phyloP scores from a whole-genome alignment of 768 basidiomycete genomes.

The Boletus vinaceobasis region DNA sequence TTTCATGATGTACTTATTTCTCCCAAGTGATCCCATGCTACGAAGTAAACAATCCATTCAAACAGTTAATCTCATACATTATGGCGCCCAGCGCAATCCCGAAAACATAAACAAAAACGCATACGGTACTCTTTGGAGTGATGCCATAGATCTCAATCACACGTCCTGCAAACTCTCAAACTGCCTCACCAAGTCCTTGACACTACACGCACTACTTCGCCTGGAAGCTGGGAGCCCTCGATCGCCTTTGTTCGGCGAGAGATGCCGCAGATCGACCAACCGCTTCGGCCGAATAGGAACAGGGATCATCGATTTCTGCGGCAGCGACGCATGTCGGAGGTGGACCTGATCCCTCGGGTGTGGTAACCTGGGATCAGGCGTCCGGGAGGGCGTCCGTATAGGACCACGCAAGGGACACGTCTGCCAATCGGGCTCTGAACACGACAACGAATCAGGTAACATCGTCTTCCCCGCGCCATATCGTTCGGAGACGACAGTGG shows the following conservation, averaged over 20 bases:
- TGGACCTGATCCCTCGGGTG: slow-evolving; percentile 66
- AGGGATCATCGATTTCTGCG: slow-evolving; percentile 41
- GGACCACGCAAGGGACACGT: slow-evolving; percentile 41
- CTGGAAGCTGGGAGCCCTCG: slow-evolving; percentile 36
- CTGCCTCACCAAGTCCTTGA: slow-evolving; percentile 64
- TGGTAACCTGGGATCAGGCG: slow-evolving; percentile 40
- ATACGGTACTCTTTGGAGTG: not conserved
- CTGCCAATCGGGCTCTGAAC: slow-evolving; percentile 31
- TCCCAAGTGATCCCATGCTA: not conserved
- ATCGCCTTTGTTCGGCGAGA: slow-evolving; percentile 40
- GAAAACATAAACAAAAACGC: slow-evolving; percentile 9
- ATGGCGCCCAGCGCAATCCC: slow-evolving; percentile 13
- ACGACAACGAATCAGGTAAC: slow-evolving; percentile 47
- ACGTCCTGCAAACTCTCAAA: slow-evolving; percentile 46
- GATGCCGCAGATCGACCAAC: slow-evolving; percentile 49
- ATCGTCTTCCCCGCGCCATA: slow-evolving; percentile 36
- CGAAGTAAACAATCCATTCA: too few species aligned
- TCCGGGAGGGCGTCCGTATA: slow-evolving; percentile 56
- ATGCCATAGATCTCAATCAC: slow-evolving; percentile 6
- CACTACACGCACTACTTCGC: slow-evolving; percentile 64
- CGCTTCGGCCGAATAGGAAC: slow-evolving; percentile 41
- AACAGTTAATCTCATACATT: slow-evolving; percentile 1
- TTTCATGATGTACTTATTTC: not conserved
- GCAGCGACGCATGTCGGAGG: slow-evolving; percentile 51
- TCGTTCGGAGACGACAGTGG: slow-evolving; percentile 35